Base-by-base conservation (phyloP, 2,329 filamentous ascomycete genomes). In the Cladosporium sp. region DNA sequence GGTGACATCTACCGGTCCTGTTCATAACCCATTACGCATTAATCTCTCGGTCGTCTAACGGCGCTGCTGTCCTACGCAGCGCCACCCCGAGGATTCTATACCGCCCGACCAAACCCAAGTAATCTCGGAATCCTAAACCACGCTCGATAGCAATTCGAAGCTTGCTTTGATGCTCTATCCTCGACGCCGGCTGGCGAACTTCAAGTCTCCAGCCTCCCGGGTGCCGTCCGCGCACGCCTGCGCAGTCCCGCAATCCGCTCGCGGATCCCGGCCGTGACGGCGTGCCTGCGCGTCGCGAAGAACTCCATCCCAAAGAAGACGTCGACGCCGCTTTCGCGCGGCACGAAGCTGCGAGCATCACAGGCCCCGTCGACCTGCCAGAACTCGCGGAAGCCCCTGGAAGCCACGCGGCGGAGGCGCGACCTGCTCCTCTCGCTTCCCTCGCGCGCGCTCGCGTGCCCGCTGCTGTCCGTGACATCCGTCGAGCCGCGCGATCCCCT, bases 1-100 rank as follows among this genome's bases (percentile, higher is more conserved):
- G 16, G 16, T 18, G 16, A 18, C 16, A 18, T 18, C 16, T 18
- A 18, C 35, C 8, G 35, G 35, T 37, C 35, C 35, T 48, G 18
- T 52, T 61, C 58, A 61, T 62, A 60, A 62, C 58, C 52, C 60
- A 62, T 62, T 62, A 62, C 53, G 58, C 59, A 62, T 61, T 59
- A 58, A 49, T 46, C 33, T 37, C 35, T 37, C 35, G 16, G 16
- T 3, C 16, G 3, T 18, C 16, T 18, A 18, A 2, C 16, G 3
- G 16, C 16, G 16, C 3, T 18, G 16, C 16, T 18, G 2, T 18
- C 2, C 16, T 18, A 18, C 3, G 16, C 16, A 18, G 2, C 16
- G 16, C 16, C 16, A 18, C 16, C 16, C 16, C 16, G 16, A 18
- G 16, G 16, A 18, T 18, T 18, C 16, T 18, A 18, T 18, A 18